Base-by-base conservation (phyloP, 345 rosid genomes). In the Ricinus communis region DNA sequence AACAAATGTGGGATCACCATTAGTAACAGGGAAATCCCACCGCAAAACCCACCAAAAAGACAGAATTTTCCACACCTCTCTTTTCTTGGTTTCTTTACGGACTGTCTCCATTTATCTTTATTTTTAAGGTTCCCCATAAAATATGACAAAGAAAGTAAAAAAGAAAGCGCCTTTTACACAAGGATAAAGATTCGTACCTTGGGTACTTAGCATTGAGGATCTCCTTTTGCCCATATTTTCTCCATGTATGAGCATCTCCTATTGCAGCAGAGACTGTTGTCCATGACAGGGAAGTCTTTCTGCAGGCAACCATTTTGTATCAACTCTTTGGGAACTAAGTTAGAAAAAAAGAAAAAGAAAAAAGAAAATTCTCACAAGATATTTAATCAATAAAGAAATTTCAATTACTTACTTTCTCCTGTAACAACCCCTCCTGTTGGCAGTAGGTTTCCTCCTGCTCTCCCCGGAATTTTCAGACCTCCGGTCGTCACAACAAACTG, bases 151-250 rank as follows among this genome's bases (percentile, higher is more conserved):
- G n/a, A n/a, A n/a, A n/a, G n/a, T n/a, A n/a, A n/a, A n/a, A n/a
- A n/a, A n/a, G n/a, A n/a, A n/a, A n/a, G n/a, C n/a, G n/a, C n/a
- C n/a, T n/a, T n/a, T n/a, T n/a, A n/a, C n/a, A n/a, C n/a, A n/a
- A n/a, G n/a, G n/a, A n/a, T n/a, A n/a, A n/a, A n/a, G n/a, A n/a
- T n/a, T n/a, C n/a, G 21, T 46, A 90, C 98, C 98, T 91, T 66
- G 94, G 96, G 65, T 81, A 62, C 65, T 79, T 85, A 43, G 91
- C 55, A 66, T 91, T 82, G 68, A 89, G 91, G 62, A 93, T 93
- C 61, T 50, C 74, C 62, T 93, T 93, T 68, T 93, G 98, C 8
- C 98, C 98, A 68, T 93, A 93, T 66, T 93, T 93, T 66, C 98
- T 91, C 98, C 98, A 93, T 15, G 87, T 78, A 66, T 79, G 81